Base-by-base conservation (phyloP, 441 rosid species). In the Omphalea diandra region DNA sequence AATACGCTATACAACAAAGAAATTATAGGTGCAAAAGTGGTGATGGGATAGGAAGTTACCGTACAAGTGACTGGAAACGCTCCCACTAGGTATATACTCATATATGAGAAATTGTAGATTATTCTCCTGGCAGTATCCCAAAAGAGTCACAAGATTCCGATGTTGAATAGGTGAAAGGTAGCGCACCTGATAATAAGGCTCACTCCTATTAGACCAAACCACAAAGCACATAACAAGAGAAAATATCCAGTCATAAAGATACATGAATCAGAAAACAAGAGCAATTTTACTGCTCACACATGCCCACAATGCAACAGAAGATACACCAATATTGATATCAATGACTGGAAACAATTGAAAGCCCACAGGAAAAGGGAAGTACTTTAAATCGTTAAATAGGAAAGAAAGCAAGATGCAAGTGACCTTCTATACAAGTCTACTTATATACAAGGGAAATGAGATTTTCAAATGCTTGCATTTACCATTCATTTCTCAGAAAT, bases 71-170 rank as follows among this genome's bases (percentile, higher is more conserved):
- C 83, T 76, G 82, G 82, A 75, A 60, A 90, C 74, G 77, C 82
- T 88, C 50, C 89, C 94, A 58, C 82, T 85, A 20, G 90, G 84
- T 73, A 90, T 22, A 72, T 80, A 83, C 73, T 90, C 94, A 5
- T 80, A 87, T n/a, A 88, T 73, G 52, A 88, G 74, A 75, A 86
- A 79, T 75, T 88, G 92, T 9, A 44, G 67, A 61, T 81, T 81
- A 53, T 76, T 75, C 67, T 83, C 90, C 27, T 84, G 82, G 74
- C 91, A 88, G 76, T 82, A 85, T 31, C 94, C 97, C 29, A 88
- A 70, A 54, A 90, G 86, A 63, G 81, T 75, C 38, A 90, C 97
- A 44, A 90, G 69, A 69, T 86, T 80, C 18, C 83, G 79, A 71
- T 90, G 94, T 61, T 77, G 84, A 76, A 88, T 86, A 73, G 83